These are phyloP conservation scores for Triticum dicoccoides DNA, from an alignment of 176 grass and related monocot species.

Conservation along the genomic window DNA sequence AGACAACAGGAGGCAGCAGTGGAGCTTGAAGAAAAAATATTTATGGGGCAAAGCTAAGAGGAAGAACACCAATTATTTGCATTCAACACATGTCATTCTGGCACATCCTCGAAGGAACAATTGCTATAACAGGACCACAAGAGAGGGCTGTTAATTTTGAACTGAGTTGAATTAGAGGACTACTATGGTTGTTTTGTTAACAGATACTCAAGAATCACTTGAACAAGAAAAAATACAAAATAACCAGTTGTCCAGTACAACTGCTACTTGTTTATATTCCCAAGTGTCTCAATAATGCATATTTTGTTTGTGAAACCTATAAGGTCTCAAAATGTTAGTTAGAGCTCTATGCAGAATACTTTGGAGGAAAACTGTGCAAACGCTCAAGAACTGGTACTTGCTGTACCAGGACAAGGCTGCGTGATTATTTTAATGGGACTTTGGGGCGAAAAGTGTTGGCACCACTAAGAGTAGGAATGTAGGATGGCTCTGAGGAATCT, in stretches of 20 bases:
- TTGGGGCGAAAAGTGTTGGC: too few relatives aligned
- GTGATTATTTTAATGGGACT: too few relatives aligned
- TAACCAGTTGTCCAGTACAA: not conserved
- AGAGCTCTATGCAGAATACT: too few relatives aligned
- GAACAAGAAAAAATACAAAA: not conserved
- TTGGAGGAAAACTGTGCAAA: too few relatives aligned
- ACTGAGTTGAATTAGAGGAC: not conserved
- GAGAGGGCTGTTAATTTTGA: not conserved
- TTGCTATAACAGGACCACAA: not conserved
- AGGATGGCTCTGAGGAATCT: too few relatives aligned
- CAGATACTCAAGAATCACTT: not conserved
- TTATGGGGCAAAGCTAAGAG: not conserved
- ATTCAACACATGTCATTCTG: not conserved
- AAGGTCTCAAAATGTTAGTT: not conserved
- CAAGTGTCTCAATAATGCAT: not conserved
- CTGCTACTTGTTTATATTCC: not conserved
- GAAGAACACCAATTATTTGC: not conserved
- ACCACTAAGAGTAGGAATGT: too few relatives aligned
- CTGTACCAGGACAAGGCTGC: too few relatives aligned
- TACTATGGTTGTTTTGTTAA: not conserved
- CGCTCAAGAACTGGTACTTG: too few relatives aligned
- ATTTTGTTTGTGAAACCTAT: not conserved
- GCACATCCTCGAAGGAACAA: not conserved
- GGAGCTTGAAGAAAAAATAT: not conserved
- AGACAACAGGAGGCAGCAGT: not conserved